These are phyloP conservation scores for Tulasnella calospora DNA, from an alignment of 768 basidiomycete species.

Conservation along the genomic window DNA sequence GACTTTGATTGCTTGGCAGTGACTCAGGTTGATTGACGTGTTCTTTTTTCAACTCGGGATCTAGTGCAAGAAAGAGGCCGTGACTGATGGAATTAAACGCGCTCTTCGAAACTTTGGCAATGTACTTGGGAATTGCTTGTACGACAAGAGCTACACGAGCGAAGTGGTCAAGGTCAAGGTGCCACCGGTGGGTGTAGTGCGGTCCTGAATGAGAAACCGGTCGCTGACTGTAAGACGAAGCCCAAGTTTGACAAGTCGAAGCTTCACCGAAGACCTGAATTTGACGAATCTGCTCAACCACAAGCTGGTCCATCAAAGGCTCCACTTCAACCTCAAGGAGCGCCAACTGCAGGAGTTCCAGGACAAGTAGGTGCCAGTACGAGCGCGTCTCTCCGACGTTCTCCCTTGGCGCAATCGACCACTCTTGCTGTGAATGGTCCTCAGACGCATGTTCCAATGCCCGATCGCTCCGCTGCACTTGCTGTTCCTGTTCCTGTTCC, in stretches of 20 bases:
- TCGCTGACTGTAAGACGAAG: slow-evolving; percentile 36
- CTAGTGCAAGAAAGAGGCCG: slow-evolving; percentile 97
- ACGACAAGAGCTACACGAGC: slow-evolving; percentile 84
- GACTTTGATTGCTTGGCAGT: slow-evolving; percentile 17
- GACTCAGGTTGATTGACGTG: background rate
- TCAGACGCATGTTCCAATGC: background rate
- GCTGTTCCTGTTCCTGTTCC: background rate
- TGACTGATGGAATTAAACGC: slow-evolving; percentile 91
- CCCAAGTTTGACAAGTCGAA: slow-evolving; percentile 63
- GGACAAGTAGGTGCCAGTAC: background rate
- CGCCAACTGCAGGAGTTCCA: background rate
- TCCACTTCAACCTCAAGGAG: background rate
- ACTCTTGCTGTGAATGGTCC: background rate
- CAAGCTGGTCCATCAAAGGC: background rate
- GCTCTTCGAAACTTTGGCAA: slow-evolving; percentile 90
- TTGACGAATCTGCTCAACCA: slow-evolving; percentile 41
- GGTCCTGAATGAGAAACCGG: background rate
- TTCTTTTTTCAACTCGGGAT: background rate
- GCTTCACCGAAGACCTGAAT: slow-evolving; percentile 67
- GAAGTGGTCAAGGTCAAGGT: slow-evolving; percentile 86
- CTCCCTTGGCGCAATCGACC: background rate
- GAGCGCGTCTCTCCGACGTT: background rate
- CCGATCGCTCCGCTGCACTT: background rate
- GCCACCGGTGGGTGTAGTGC: slow-evolving; percentile 53
- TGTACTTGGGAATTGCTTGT: slow-evolving; percentile 92